Percentiles rank a stretch among this genome's conserved stretches.
Evolutionary conservation across 192 early-diverging fungal genomes (phyloP).

Genomic region (Martensiomyces pterosporus): DNA sequence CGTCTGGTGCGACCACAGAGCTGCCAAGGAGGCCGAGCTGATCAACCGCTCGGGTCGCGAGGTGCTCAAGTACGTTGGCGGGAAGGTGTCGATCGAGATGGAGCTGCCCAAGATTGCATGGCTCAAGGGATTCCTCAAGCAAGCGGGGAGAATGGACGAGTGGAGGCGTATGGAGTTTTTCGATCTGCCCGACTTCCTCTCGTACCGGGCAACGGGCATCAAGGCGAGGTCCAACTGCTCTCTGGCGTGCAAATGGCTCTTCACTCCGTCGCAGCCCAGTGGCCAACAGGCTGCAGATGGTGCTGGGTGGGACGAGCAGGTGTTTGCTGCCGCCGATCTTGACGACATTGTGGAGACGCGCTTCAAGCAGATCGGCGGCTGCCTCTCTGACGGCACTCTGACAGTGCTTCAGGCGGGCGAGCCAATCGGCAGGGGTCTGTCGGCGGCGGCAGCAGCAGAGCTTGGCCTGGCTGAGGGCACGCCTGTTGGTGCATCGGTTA

Average conservation of each 20-base stretch:
- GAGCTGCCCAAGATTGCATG: constrained; percentile 73
- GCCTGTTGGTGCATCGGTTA: constrained; percentile 60
- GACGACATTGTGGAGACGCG: constrained; percentile 48
- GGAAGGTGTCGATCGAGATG: constrained; percentile 68
- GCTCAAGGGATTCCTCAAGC: constrained; percentile 57
- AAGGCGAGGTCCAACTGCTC: constrained; percentile 56
- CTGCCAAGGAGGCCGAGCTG: constrained; percentile 54
- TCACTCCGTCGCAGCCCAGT: constrained; percentile 24
- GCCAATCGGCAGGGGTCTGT: constrained; percentile 54
- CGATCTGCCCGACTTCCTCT: constrained; percentile 73
- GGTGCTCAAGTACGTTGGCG: constrained; percentile 56
- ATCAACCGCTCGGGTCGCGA: constrained; percentile 44
- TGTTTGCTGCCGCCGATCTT: constrained; percentile 55
- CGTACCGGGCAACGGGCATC: constrained; percentile 58
- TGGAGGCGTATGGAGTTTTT: constrained; percentile 46
- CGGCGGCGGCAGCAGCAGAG: constrained; percentile 50
- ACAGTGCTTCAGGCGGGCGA: constrained; percentile 49
- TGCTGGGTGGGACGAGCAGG: constrained; percentile 55
- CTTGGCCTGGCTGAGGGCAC: constrained; percentile 54
- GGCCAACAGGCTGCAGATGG: constrained; percentile 15
- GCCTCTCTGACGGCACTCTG: constrained; percentile 13
- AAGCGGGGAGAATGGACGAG: constrained; percentile 33
- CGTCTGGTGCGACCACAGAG: constrained; percentile 74
- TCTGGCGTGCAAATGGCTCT: constrained; percentile 68
- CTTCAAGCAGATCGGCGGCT: constrained; percentile 46